Evolutionary conservation across 225 moss, liverwort and hornwort species (phyloP).

Genomic region (Polytrichum commune): DNA sequence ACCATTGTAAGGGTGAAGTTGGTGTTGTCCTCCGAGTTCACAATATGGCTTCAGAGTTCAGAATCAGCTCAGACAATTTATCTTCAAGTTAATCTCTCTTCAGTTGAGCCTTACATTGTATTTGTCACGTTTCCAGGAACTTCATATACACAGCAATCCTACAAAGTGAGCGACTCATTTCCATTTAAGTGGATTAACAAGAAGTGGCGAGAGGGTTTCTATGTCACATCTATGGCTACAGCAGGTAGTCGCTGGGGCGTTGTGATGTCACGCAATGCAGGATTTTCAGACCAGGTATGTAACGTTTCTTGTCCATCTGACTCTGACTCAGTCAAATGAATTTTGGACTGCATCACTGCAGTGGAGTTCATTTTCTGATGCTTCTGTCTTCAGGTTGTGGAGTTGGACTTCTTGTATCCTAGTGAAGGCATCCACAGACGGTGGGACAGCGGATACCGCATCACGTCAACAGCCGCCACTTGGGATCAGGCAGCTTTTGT

Average conservation of each 20-base stretch:
- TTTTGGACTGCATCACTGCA: neutral
- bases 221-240: constrained; percentile 68
- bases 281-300: constrained; percentile 57
- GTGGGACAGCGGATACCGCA: constrained; percentile 67
- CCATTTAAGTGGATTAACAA: constrained; percentile 73
- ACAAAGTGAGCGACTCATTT: constrained; percentile 67
- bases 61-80: no score
- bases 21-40: no score
- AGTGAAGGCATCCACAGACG: constrained; percentile 67
- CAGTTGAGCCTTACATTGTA: no score
- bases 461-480: constrained; percentile 63
- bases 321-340: no score
- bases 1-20: no score
- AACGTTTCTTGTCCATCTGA: no score
- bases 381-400: constrained; percentile 38
- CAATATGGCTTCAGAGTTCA: no score
- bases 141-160: constrained; percentile 63
- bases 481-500: constrained; percentile 75
- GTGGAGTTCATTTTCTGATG: neutral
- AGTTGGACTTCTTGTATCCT: constrained; percentile 64
- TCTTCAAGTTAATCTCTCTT: no score
- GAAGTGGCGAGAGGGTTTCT: constrained; percentile 69
- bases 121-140: constrained; percentile 30
- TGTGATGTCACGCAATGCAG: constrained; percentile 66
- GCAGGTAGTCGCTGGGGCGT: constrained; percentile 72